Evolutionary conservation across 108 stramenopile species (phyloP).

Genomic region (Nitzschia inconspicua): DNA sequence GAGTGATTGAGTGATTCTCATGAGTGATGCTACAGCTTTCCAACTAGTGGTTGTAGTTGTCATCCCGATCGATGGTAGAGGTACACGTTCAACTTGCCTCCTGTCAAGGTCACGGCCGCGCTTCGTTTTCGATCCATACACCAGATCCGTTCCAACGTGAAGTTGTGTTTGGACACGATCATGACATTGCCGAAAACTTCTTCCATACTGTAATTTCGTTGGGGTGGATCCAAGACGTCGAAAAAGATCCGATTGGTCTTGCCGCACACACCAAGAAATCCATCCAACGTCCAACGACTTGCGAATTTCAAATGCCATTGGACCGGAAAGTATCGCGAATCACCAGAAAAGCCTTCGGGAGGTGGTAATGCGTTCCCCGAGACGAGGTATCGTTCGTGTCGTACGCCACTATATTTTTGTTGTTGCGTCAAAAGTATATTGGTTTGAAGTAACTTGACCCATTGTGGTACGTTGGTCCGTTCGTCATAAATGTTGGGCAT

Average conservation of each 20-base stretch:
- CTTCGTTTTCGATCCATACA: background rate
- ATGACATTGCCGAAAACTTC: background rate
- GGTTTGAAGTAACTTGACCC: background rate
- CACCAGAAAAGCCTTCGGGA: background rate
- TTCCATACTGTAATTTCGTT: background rate
- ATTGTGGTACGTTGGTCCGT: background rate
- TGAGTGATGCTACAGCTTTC: background rate
- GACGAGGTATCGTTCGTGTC: background rate
- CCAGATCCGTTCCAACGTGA: background rate
- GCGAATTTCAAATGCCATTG: background rate
- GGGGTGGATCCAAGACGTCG: background rate
- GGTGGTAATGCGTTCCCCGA: background rate
- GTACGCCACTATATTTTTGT: conserved; percentile 1
- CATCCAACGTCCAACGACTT: background rate
- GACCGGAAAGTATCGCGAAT: background rate
- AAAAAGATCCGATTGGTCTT: background rate
- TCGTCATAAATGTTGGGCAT: no score
- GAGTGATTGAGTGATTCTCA: background rate
- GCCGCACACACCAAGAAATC: background rate
- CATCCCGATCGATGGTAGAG: background rate
- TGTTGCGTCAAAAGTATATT: background rate
- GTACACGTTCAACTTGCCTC: background rate
- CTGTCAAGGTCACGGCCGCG: background rate
- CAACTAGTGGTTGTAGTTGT: no score
- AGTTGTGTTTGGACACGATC: background rate